Evolutionary conservation across 768 basidiomycete genomes (phyloP).

Genomic region (Agrocybe chaxingu): DNA sequence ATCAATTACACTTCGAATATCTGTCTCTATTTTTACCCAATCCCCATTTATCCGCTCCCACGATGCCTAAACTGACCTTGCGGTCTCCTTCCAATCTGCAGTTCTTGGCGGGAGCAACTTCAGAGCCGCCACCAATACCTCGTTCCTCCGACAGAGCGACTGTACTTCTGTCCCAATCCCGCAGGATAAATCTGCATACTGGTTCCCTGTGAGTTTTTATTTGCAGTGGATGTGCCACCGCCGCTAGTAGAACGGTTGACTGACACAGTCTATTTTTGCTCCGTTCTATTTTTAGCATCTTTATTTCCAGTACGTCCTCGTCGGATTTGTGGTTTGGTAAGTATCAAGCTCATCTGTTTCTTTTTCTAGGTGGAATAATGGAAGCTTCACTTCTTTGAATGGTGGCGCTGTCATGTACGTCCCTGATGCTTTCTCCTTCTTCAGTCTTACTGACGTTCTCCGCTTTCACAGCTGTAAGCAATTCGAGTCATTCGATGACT

Average conservation of each 20-base stretch:
- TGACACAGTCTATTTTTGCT: constrained; percentile 2
- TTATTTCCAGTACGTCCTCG: constrained; percentile 42
- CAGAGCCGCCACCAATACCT: constrained; percentile 37
- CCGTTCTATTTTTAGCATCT: constrained; percentile 31
- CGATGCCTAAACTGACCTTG: no score
- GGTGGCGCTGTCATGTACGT: constrained; percentile 45
- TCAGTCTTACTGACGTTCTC: constrained; percentile 2
- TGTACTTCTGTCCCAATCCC: constrained; percentile 54
- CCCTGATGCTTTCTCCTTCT: background rate
- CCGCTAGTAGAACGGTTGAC: background rate
- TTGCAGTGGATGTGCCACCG: background rate
- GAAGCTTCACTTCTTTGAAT: constrained; percentile 39
- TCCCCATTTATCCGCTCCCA: no score
- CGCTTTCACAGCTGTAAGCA: constrained; percentile 26
- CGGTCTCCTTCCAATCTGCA: constrained; percentile 9
- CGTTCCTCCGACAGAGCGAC: constrained; percentile 38
- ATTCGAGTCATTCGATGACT: background rate
- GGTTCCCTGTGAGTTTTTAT: constrained; percentile 41
- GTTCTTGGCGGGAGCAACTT: constrained; percentile 56
- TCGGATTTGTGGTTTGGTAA: background rate
- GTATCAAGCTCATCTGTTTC: background rate
- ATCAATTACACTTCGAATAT: no score
- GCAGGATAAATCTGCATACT: constrained; percentile 52
- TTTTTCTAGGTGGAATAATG: constrained; percentile 39
- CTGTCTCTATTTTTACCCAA: no score